Conservation (phyloP, 805 yeast species). For the Ogataea methylovora region DNA sequence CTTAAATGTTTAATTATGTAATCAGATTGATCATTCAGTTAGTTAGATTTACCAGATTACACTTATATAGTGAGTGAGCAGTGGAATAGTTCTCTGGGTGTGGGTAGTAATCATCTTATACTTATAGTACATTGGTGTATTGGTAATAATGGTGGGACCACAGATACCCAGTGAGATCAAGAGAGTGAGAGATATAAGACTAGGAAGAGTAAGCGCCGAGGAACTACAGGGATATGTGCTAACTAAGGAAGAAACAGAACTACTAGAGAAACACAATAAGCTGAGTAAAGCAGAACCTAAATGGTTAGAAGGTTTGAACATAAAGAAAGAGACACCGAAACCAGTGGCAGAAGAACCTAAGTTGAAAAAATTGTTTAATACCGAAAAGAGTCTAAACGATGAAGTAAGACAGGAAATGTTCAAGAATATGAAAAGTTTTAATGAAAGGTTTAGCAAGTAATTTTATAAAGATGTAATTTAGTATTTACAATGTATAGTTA, state of each 20-base stretch:
- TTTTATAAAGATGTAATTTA: too few relatives aligned
- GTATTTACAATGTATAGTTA: background rate
- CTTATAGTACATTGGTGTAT: too few relatives aligned
- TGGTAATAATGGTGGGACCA: constrained; percentile 16
- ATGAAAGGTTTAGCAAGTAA: constrained; percentile 4
- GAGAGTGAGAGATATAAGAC: constrained; percentile 9
- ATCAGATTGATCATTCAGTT: too few relatives aligned
- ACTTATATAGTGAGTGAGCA: too few relatives aligned
- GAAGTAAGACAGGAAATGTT: constrained; percentile 20
- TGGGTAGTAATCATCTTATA: too few relatives aligned
- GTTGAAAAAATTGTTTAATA: constrained; percentile 13
- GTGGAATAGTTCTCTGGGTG: too few relatives aligned
- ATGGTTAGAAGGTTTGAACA: background rate
- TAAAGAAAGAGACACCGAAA: background rate
- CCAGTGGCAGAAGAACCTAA: constrained; percentile 1
- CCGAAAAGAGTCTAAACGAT: constrained; percentile 15
- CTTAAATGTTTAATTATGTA: too few relatives aligned
- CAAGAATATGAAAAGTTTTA: constrained; percentile 7
- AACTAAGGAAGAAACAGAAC: background rate
- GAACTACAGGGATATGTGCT: constrained; percentile 2
- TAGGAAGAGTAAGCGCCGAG: constrained; percentile 4
- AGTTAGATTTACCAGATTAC: too few relatives aligned
- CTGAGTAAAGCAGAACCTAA: background rate
- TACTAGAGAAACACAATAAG: background rate
- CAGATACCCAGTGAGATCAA: constrained; percentile 16